A percentile compares a stretch with the other conserved stretches of the same genome.
Conservation (phyloP, 2,329 filamentous ascomycete species). For the Magnaporthiopsis rhizophila region DNA sequence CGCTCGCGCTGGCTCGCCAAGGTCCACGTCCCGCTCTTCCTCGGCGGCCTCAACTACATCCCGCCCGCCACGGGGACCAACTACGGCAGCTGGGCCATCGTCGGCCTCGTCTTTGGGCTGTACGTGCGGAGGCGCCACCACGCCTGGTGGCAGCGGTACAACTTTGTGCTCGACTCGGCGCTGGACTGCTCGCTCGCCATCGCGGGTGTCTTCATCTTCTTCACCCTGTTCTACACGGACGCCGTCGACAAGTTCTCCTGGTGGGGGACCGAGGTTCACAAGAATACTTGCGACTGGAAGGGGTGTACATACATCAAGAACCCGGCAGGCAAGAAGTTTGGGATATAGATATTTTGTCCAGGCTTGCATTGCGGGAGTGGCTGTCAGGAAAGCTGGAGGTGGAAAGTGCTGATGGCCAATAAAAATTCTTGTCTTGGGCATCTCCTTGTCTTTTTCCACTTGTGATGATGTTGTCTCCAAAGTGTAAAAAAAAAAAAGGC, state of each 20-base stretch:
- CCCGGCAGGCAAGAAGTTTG: conserved; percentile 1
- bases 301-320: neutral
- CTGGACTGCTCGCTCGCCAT: conserved; percentile 24
- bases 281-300: conserved; percentile 2
- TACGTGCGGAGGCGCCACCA: conserved; percentile 31
- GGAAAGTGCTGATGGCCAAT: no score
- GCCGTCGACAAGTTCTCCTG: conserved; percentile 24
- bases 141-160: conserved; percentile 42
- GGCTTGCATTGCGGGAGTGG: no score
- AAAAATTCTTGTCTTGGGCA: no score
- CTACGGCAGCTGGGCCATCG: conserved; percentile 31
- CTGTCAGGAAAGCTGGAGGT: no score
- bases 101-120: conserved; percentile 37
- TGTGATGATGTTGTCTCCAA: no score
- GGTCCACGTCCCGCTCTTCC: conserved; percentile 28
- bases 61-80: conserved; percentile 28
- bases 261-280: conserved; percentile 26
- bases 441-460: no score
- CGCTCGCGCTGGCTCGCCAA: conserved; percentile 12
- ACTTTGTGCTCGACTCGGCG: conserved; percentile 25
- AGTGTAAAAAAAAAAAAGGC: no score
- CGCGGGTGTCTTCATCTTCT: conserved; percentile 27
- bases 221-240: conserved; percentile 24
- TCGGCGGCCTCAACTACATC: conserved; percentile 29
- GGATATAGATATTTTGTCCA: neutral